Percentiles rank a stretch among this genome's conserved stretches.
These are phyloP conservation scores for Clavulina sp. DNA, from an alignment of 768 basidiomycete genomes.

Conservation along the genomic window DNA sequence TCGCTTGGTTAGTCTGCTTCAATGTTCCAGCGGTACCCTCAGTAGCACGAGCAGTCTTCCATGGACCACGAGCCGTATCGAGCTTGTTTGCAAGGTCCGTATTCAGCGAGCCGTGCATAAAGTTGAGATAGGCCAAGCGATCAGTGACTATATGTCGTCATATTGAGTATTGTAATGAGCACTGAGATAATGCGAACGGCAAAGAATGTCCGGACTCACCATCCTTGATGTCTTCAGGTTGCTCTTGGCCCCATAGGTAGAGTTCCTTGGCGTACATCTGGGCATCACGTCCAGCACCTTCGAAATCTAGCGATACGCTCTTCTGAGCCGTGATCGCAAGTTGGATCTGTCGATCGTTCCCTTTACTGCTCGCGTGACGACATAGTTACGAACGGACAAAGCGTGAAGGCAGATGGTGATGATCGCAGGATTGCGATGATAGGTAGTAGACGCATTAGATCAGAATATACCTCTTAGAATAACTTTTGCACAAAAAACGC, in stretches of 20 bases:
- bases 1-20: too few relatives aligned
- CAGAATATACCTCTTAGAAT: too few relatives aligned
- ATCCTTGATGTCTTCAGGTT: conserved; percentile 51
- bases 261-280: conserved; percentile 70
- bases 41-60: conserved; percentile 58
- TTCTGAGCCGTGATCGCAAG: conserved; percentile 66
- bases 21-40: conserved; percentile 51
- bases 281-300: conserved; percentile 43
- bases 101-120: conserved; percentile 51
- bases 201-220: conserved; percentile 3
- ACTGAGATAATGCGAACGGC: neutral
- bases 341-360: conserved; percentile 25
- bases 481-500: too few relatives aligned
- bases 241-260: conserved; percentile 66
- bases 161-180: neutral
- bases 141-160: conserved; percentile 39
- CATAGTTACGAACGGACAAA: neutral
- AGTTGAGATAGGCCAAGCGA: conserved; percentile 67
- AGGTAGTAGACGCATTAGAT: neutral
- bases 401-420: too few relatives aligned
- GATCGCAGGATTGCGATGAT: neutral
- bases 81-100: conserved; percentile 41
- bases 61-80: conserved; percentile 41
- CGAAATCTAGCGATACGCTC: conserved; percentile 58
- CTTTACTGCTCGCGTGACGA: neutral